Base-by-base conservation (phyloP, 2,329 filamentous ascomycete genomes). In the Ophiostoma pallidulum region DNA sequence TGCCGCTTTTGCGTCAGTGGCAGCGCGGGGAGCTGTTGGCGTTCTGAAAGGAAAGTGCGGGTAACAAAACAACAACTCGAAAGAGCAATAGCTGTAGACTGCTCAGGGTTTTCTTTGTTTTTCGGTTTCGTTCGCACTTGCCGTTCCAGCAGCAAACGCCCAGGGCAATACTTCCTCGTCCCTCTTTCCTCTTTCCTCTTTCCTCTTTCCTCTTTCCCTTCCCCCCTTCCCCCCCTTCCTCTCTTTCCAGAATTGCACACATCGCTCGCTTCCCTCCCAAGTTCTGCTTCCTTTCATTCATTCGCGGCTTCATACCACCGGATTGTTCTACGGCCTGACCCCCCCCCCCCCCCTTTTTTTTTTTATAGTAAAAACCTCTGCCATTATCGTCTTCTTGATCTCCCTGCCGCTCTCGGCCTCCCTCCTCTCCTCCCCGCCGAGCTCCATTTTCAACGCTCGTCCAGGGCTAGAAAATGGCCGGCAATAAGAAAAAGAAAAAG, bases 401-500 rank as follows among this genome's bases (percentile, higher is more conserved):
- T n/a, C n/a, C n/a, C n/a, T n/a, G n/a, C n/a, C n/a, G n/a, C n/a
- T n/a, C n/a, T n/a, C n/a, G n/a, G n/a, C n/a, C n/a, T n/a, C 31
- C 22, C 42, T 29, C 18, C 16, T 38, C 32, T 16, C 13, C 24
- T 28, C n/a, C 24, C 46, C 26, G 46, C 33, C 46, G 46, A 28
- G 20, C 31, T 42, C 38, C 33, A 32, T 53, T 48, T 46, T 37
- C n/a, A 18, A 24, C 35, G 33, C 20, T 48, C 41, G 14, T 16
- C 18, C 18, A 41, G 16, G 36, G 29, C 38, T 24, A 29, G 31
- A 59, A 53, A 55, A 91, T 91, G 86, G 83, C 84, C 49, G 73
- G 69, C 51, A 81, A 73, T 60, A 85, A 87, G 66, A 95, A 94
- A 70, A 95, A 96, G 71, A 94, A 88, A 73, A 97, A 96, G 76